Conservation (phyloP, 148 eudicot genomes). For the Suaeda aralocaspica region DNA sequence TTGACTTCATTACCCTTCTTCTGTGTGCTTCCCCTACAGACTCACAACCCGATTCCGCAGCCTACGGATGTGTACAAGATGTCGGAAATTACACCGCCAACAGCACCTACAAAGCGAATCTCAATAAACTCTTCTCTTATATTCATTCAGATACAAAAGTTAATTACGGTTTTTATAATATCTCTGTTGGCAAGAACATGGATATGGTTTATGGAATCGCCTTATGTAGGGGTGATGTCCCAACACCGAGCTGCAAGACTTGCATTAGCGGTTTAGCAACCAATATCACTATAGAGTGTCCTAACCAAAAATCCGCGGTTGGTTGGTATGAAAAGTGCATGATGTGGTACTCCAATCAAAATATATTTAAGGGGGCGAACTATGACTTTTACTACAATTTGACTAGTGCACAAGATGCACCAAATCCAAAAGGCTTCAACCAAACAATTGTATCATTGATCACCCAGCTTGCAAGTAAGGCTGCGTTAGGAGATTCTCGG, state of each 20-base stretch:
- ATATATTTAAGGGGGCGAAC: background rate
- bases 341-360: constrained; percentile 22
- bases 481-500: constrained; percentile 17
- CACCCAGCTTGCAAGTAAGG: constrained; percentile 8
- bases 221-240: constrained; percentile 48
- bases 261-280: constrained; percentile 25
- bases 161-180: constrained; percentile 37
- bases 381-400: background rate
- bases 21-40: background rate
- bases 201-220: constrained; percentile 37
- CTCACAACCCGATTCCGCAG: constrained; percentile 4
- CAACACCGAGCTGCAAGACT: constrained; percentile 25
- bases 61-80: background rate
- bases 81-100: constrained; percentile 17
- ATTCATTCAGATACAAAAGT: constrained; percentile 22
- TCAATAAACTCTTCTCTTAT: constrained; percentile 13
- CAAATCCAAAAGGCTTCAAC: constrained; percentile 14
- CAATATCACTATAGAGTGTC: constrained; percentile 12
- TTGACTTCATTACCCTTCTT: background rate
- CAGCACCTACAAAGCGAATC: constrained; percentile 23
- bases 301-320: constrained; percentile 10
- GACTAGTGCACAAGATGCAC: background rate
- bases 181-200: constrained; percentile 27
- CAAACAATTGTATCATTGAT: constrained; percentile 13
- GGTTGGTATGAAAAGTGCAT: constrained; percentile 28